Percentiles rank a stretch among this genome's conserved stretches.
These are phyloP conservation scores for Pseudogymnoascus sp. DNA, from an alignment of 2,329 filamentous ascomycete genomes.

Conservation along the genomic window DNA sequence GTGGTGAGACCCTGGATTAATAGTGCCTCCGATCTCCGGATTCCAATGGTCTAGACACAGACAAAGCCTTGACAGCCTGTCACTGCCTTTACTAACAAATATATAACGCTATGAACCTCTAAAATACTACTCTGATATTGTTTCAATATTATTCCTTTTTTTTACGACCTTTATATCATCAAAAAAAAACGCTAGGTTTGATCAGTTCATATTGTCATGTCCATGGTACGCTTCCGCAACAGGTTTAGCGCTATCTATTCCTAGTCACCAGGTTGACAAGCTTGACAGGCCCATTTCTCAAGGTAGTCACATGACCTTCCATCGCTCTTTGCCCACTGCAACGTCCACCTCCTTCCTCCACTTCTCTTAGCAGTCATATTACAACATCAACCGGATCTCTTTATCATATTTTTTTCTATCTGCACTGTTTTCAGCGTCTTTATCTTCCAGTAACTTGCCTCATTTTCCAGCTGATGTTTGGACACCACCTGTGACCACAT, in stretches of 20 bases:
- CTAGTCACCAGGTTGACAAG: not conserved
- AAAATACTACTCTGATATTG: not conserved
- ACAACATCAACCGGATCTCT: not conserved
- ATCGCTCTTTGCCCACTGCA: not conserved
- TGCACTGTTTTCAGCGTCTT: not conserved
- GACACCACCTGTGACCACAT: not conserved
- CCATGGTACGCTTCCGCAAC: not conserved
- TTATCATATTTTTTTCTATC: not conserved
- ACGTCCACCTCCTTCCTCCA: not conserved
- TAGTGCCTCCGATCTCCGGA: not conserved
- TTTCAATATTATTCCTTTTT: not conserved
- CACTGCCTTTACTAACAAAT: not conserved
- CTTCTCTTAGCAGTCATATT: not conserved
- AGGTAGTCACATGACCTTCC: not conserved
- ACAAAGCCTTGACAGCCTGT: not conserved
- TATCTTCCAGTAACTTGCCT: not conserved
- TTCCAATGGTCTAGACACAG: not conserved
- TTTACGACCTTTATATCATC: not conserved
- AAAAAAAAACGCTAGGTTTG: not conserved
- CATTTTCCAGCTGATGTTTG: not conserved
- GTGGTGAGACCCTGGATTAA: slow-evolving; percentile 6
- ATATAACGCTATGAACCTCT: not conserved
- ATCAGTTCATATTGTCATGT: not conserved
- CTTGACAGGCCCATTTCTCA: not conserved
- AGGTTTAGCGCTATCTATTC: not conserved